Base-by-base conservation (phyloP, 805 yeast genomes). In the Teunomyces cretensis region DNA sequence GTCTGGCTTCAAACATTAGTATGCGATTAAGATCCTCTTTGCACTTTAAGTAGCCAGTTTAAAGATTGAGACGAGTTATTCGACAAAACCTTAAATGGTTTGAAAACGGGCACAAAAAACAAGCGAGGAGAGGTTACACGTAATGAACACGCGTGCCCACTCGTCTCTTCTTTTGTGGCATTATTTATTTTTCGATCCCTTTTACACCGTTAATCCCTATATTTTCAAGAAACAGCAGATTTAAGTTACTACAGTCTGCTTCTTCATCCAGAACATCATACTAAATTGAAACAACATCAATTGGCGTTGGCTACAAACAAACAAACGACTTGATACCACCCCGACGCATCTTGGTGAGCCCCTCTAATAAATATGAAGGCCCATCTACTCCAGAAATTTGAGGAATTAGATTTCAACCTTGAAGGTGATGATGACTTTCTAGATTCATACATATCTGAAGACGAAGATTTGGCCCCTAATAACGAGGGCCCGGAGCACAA, bases 381-480 rank as follows among this genome's bases (percentile, higher is more conserved):
- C 5, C 22, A 35, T 14, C 17, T 35, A 22, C 38, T 35, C 15
- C 38, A 35, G 38, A 35, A 35, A n/a, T 22, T 35, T n/a, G 26
- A 35, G n/a, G 38, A 35, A 14, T 35, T 44, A 24, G 47, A 44
- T 28, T 39, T 42, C 24, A 35, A 22, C 22, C 24, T 35, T 9
- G 38, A 13, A 6, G 38, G 13, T 8, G 38, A 12, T 17, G 38
- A 22, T 3, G 27, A 13, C 24, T n/a, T 19, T 12, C 13, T 35
- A 13, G 38, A 35, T 6, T 7, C 38, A 19, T 35, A 35, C 28
- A 9, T 9, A 12, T 35, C 22, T 6, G 22, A 24, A 7, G 38
- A 35, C 19, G 38, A 35, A 12, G 38, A 35, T 12, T 8, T 14
- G 22, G 8, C 17, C 36, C n/a, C 27, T 19, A 30, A 31, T 8